Evolutionary conservation across 129 eudicot genomes (phyloP).

Genomic region (Flaveria trinervia): DNA sequence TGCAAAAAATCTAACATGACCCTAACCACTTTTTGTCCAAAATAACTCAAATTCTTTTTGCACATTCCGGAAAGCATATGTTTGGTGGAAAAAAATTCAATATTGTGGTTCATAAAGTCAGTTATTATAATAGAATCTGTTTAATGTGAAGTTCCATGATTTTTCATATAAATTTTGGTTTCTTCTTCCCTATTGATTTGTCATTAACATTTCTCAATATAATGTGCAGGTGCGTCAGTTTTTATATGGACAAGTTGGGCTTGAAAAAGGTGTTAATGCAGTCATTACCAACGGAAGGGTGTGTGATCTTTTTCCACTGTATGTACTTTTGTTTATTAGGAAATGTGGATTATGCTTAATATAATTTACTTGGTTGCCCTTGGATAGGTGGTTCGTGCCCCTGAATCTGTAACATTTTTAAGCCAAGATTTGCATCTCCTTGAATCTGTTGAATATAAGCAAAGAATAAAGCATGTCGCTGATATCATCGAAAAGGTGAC

Average conservation of each 20-base stretch:
- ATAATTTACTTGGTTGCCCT: slow-evolving; percentile 21
- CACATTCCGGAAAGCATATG: too few species aligned
- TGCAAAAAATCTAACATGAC: not conserved
- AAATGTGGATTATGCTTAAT: slow-evolving; percentile 8
- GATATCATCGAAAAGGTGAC: slow-evolving; percentile 74
- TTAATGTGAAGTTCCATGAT: slow-evolving; percentile 5
- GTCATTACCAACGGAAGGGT: slow-evolving; percentile 97
- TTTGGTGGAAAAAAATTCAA: not conserved
- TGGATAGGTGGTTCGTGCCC: slow-evolving; percentile 56
- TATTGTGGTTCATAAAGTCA: slow-evolving; percentile 1
- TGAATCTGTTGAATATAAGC: slow-evolving; percentile 85
- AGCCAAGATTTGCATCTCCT: slow-evolving; percentile 90
- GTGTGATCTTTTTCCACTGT: slow-evolving; percentile 25
- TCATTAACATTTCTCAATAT: slow-evolving; percentile 25
- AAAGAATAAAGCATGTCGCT: slow-evolving; percentile 75
- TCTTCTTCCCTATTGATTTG: not conserved
- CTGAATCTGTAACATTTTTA: slow-evolving; percentile 57
- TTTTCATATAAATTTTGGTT: not conserved
- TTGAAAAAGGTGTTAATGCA: slow-evolving; percentile 66
- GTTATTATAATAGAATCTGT: not conserved
- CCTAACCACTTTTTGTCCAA: not conserved
- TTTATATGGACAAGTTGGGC: slow-evolving; percentile 57
- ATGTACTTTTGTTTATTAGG: not conserved
- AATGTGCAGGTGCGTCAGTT: slow-evolving; percentile 69
- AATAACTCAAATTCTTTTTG: not conserved